Conservation (phyloP, 371 early-diverging fungal genomes). For the Circinella minor region DNA sequence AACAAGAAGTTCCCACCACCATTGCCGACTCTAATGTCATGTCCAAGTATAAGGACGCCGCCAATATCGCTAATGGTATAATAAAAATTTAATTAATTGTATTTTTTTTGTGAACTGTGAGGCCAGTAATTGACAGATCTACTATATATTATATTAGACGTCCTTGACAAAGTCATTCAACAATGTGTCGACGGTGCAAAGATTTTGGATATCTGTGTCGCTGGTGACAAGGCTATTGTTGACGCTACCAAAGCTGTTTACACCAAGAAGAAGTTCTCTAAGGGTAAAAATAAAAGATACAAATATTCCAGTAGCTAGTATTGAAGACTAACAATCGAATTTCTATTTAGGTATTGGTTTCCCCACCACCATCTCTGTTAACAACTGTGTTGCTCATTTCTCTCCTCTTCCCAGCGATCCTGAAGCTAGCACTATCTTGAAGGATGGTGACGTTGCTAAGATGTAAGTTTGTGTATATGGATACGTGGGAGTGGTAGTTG, state of each 20-base stretch:
- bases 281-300: constrained; percentile 53
- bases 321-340: background rate
- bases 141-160: constrained; percentile 45
- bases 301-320: too few relatives aligned
- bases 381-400: constrained; percentile 87
- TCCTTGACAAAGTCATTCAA: constrained; percentile 71
- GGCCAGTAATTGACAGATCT: background rate
- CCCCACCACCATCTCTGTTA: constrained; percentile 87
- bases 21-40: constrained; percentile 71
- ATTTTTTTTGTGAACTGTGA: too few relatives aligned
- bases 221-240: constrained; percentile 81
- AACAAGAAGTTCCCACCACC: constrained; percentile 31
- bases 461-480: constrained; percentile 58
- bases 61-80: constrained; percentile 82
- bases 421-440: constrained; percentile 62
- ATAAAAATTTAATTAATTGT: background rate
- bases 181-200: constrained; percentile 76
- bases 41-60: constrained; percentile 89
- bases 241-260: constrained; percentile 62
- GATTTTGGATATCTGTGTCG: constrained; percentile 78
- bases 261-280: constrained; percentile 67
- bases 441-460: constrained; percentile 89
- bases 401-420: constrained; percentile 75
- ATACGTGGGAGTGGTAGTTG: background rate
- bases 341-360: constrained; percentile 76